A percentile compares a stretch with the other conserved stretches of the same genome.
phyloP scores from a whole-genome alignment of 169 alveolate genomes.

The Toxoplasma gondii region DNA sequence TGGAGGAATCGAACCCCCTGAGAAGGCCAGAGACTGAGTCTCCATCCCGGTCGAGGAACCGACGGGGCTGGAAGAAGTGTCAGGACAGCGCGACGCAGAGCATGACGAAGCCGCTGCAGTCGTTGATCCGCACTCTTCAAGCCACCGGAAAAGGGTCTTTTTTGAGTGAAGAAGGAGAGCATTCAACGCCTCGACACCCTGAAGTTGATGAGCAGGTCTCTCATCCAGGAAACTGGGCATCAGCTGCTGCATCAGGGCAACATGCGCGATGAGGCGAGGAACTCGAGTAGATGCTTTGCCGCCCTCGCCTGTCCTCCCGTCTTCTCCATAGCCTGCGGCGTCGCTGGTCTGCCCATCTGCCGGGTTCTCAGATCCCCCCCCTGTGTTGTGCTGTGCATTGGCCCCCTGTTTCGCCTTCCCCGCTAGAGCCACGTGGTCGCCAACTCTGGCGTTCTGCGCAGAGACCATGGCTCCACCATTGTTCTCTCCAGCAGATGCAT shows the following conservation, averaged over 20 bases:
- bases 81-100: neutral
- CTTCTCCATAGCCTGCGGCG: neutral
- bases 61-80: neutral
- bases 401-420: too few relatives aligned
- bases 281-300: neutral
- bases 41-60: neutral
- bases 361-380: neutral
- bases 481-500: too few relatives aligned
- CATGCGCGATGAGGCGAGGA: conserved; percentile 19
- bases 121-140: neutral
- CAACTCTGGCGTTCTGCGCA: too few relatives aligned
- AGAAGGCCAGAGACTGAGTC: neutral
- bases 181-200: neutral
- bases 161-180: conserved; percentile 8
- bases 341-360: neutral
- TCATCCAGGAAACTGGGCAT: conserved; percentile 18
- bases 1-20: neutral
- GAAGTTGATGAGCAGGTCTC: neutral
- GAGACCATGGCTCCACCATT: too few relatives aligned
- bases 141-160: neutral
- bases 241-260: conserved; percentile 35
- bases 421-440: too few relatives aligned
- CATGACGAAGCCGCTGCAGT: neutral
- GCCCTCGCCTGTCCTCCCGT: neutral
- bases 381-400: too few relatives aligned